Evolutionary conservation across 2,329 filamentous ascomycete species (phyloP).

Genomic region (Cladosporium oxysporum): DNA sequence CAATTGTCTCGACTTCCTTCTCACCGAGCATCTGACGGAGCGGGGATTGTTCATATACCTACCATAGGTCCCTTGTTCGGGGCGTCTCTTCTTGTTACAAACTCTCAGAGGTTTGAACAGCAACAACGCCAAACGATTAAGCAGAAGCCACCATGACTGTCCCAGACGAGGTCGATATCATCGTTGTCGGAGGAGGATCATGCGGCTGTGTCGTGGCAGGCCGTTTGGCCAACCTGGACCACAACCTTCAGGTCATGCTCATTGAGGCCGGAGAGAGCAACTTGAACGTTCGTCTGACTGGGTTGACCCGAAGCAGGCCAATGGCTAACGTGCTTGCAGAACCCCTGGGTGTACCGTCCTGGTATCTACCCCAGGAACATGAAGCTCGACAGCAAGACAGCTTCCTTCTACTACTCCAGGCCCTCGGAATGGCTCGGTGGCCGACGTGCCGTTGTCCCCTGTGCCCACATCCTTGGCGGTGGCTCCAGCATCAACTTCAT

Average conservation of each 20-base stretch:
- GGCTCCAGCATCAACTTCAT: slow-evolving; percentile 47
- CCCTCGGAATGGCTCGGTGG: slow-evolving; percentile 45
- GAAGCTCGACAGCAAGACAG: slow-evolving; percentile 49
- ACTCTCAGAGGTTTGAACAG: neutral
- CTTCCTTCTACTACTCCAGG: slow-evolving; percentile 53
- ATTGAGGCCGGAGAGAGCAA: slow-evolving; percentile 57
- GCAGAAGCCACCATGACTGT: slow-evolving; percentile 54
- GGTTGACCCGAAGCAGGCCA: neutral
- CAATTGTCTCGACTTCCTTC: slow-evolving; percentile 25
- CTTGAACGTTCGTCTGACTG: slow-evolving; percentile 61
- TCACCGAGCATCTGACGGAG: slow-evolving; percentile 27
- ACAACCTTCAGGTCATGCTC: slow-evolving; percentile 52
- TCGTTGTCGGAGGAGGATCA: slow-evolving; percentile 66
- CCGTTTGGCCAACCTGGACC: slow-evolving; percentile 53
- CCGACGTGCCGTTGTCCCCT: slow-evolving; percentile 43
- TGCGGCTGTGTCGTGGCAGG: slow-evolving; percentile 53
- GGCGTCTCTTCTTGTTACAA: neutral
- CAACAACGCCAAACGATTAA: slow-evolving; percentile 15
- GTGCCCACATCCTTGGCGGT: slow-evolving; percentile 59
- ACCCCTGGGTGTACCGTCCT: slow-evolving; percentile 70
- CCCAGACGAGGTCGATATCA: slow-evolving; percentile 79
- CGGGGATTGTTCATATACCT: slow-evolving; percentile 32
- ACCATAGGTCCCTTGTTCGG: neutral
- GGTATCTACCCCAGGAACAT: slow-evolving; percentile 52
- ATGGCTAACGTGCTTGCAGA: slow-evolving; percentile 48